These are phyloP conservation scores for Bruguiera hainesii DNA, from an alignment of 441 rosid species.

Conservation along the genomic window DNA sequence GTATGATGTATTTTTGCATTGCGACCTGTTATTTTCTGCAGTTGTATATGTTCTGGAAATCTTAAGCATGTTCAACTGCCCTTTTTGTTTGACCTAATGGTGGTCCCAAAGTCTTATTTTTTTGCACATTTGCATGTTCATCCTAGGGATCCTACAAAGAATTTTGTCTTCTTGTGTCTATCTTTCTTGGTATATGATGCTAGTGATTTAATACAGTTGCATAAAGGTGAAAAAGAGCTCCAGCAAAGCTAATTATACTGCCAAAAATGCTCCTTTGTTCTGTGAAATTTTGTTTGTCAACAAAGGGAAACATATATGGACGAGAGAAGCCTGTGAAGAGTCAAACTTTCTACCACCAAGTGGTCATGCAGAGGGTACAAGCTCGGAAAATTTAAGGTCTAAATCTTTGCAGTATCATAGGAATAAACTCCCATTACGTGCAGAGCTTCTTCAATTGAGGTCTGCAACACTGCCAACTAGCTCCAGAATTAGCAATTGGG, in stretches of 20 bases:
- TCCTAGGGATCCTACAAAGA: too few relatives aligned
- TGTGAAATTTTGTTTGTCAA: slow-evolving; percentile 65
- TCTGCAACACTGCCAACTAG: slow-evolving; percentile 26
- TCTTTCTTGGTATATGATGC: slow-evolving; percentile 1
- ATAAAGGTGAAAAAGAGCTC: slow-evolving; percentile 48
- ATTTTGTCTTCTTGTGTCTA: not conserved
- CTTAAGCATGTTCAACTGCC: too few relatives aligned
- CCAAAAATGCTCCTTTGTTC: slow-evolving; percentile 43
- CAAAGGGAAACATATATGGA: slow-evolving; percentile 60
- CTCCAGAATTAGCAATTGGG: slow-evolving; percentile 25
- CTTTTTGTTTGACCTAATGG: too few relatives aligned
- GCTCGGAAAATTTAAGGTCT: slow-evolving; percentile 22
- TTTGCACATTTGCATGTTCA: too few relatives aligned
- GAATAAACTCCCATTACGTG: slow-evolving; percentile 17
- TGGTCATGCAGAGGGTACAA: slow-evolving; percentile 14
- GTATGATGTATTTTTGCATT: too few relatives aligned
- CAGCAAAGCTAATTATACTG: slow-evolving; percentile 43
- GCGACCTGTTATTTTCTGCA: too few relatives aligned
- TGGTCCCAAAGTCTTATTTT: too few relatives aligned
- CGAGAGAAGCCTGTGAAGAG: slow-evolving; percentile 46
- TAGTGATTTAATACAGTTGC: slow-evolving; percentile 41
- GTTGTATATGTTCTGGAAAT: too few relatives aligned
- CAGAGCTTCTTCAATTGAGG: slow-evolving; percentile 18
- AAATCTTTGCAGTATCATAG: slow-evolving; percentile 24
- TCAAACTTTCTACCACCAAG: slow-evolving; percentile 14